phyloP scores from a whole-genome alignment of 1,284 basidiomycete species.

The Pulveroboletus sp. region DNA sequence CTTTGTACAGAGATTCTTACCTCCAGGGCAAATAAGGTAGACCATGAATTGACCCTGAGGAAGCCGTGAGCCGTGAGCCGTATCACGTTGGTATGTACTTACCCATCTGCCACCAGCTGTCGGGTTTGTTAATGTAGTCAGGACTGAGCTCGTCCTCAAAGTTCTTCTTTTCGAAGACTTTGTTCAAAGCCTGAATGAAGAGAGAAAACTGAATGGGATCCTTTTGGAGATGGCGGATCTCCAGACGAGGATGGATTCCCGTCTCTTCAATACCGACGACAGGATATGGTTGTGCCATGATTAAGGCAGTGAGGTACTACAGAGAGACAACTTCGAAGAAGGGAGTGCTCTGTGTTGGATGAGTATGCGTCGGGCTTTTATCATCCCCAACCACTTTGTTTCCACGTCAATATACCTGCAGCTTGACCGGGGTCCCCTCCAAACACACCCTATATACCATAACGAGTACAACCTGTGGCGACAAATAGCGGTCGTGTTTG shows the following conservation, averaged over 20 bases:
- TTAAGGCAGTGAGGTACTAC: neutral
- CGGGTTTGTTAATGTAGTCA: conserved; percentile 14
- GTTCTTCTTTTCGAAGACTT: conserved; percentile 8
- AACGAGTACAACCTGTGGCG: neutral
- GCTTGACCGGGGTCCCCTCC: no score
- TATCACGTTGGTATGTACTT: neutral
- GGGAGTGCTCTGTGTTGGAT: neutral
- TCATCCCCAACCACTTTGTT: neutral
- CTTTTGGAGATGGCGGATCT: conserved; percentile 15
- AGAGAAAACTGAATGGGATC: conserved; percentile 19
- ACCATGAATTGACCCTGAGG: conserved; percentile 17
- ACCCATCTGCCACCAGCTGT: conserved; percentile 25
- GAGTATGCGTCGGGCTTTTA: conserved; percentile 7
- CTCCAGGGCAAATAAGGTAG: conserved; percentile 17
- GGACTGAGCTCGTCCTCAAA: neutral
- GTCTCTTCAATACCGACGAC: neutral
- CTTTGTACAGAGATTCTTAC: neutral
- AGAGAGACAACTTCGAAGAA: neutral
- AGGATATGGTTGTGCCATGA: conserved; percentile 14
- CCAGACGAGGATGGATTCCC: conserved; percentile 17
- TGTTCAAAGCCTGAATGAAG: conserved; percentile 16
- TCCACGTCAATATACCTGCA: neutral
- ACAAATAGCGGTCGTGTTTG: neutral
- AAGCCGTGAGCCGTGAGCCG: neutral
- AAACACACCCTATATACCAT: neutral